Base-by-base conservation (phyloP, 148 eudicot genomes). In the Cornus kousa region DNA sequence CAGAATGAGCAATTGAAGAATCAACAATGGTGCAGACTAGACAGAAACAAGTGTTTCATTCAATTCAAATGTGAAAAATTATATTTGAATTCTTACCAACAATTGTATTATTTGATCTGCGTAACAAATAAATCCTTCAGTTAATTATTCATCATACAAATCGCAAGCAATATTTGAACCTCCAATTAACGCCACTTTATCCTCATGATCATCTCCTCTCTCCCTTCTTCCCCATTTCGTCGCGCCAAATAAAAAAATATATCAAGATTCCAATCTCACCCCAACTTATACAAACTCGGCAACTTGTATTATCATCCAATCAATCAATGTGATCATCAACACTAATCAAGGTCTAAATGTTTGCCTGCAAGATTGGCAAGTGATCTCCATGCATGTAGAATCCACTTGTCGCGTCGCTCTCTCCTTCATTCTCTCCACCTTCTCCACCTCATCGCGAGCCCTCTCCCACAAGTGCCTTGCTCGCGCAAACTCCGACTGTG, bases 351-450 rank as follows among this genome's bases (percentile, higher is more conserved):
- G 82, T 57, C 91, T 89, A 75, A 95, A 95, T 76, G 90, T 91
- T 82, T 90, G 97, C 76, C 93, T 86, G 88, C 98, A 95, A 35
- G 92, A 89, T 43, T 88, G 87, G 78, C 98, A 95, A 67, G 96
- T 95, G 87, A 95, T 86, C 86, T 95, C 97, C 88, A 93, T 80
- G 90, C 94, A 87, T 28, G 83, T 35, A 9, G 89, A 46, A 50
- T 82, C 86, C 24, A 70, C 74, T 50, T 59, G 59, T 11, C 82
- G 67, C 19, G 78, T 83, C 3, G 93, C 92, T 20, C 72, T 79
- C 68, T 89, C 91, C 82, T 86, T 90, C 81, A 93, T 70, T 57
- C 83, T 88, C 82, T 95, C 90, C 0, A 87, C 98, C 70, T 74
- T 86, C 5, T 88, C 89, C 5, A 95, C 88, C 31, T 92, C 97